Evolutionary conservation across 192 early-diverging fungal species (phyloP).

Genomic region (Umbelopsis ramanniana): DNA sequence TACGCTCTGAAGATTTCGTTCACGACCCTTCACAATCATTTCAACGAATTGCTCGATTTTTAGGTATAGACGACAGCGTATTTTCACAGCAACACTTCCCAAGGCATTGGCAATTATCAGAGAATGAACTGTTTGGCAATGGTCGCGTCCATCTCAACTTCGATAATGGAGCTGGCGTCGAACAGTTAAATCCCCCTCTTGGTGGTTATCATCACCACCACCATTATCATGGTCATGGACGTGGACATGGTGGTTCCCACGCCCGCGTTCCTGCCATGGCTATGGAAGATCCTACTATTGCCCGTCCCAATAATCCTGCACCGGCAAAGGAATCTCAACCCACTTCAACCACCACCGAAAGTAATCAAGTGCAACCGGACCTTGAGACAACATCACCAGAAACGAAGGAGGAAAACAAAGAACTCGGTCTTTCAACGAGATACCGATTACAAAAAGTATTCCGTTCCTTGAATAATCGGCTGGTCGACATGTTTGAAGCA

Average conservation of each 20-base stretch:
- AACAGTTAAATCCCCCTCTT: neutral
- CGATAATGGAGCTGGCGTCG: neutral
- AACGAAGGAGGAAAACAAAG: neutral
- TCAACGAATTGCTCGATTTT: slow-evolving; percentile 31
- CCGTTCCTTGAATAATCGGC: slow-evolving; percentile 47
- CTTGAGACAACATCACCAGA: neutral
- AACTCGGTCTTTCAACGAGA: slow-evolving; percentile 46
- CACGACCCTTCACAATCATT: slow-evolving; percentile 29
- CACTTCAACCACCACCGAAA: slow-evolving; percentile 17
- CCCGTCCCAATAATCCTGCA: neutral
- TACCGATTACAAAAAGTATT: slow-evolving; percentile 55
- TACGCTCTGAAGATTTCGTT: slow-evolving; percentile 37
- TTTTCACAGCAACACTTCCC: slow-evolving; percentile 20
- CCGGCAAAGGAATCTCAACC: neutral
- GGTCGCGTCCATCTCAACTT: neutral
- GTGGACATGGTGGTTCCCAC: slow-evolving; percentile 17
- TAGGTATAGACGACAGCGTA: slow-evolving; percentile 34
- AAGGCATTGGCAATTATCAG: slow-evolving; percentile 19
- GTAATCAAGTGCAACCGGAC: neutral
- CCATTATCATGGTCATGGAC: slow-evolving; percentile 19
- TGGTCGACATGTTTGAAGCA: slow-evolving; percentile 51
- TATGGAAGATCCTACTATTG: slow-evolving; percentile 22
- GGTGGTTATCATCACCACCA: slow-evolving; percentile 3
- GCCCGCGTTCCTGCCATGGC: slow-evolving; percentile 31
- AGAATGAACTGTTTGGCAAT: neutral